A percentile compares a stretch with the other conserved stretches of the same genome.
Conservation (phyloP, 768 basidiomycete genomes). For the Lactarius quietus region DNA sequence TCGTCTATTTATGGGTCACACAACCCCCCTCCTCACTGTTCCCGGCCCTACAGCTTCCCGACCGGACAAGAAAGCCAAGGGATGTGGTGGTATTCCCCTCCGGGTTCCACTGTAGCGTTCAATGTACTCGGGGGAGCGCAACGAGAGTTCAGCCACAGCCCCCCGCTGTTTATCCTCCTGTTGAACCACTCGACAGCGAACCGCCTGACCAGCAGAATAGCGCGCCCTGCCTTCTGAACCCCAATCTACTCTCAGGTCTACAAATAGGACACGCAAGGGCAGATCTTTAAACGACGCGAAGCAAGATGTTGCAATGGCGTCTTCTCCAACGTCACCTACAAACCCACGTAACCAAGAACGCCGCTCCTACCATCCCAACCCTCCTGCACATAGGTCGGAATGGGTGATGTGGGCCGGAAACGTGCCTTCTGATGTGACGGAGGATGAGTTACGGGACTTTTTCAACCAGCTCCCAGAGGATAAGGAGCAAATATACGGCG, state of each 20-base stretch:
- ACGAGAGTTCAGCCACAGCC: conserved; percentile 36
- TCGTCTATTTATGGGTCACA: conserved; percentile 40
- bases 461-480: conserved; percentile 52
- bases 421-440: conserved; percentile 75
- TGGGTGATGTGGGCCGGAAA: conserved; percentile 99
- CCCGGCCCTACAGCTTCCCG: conserved; percentile 30
- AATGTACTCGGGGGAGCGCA: conserved; percentile 31
- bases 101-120: not conserved
- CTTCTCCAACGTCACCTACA: not conserved
- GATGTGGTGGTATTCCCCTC: conserved; percentile 52
- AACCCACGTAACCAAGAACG: conserved; percentile 33
- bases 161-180: conserved; percentile 32
- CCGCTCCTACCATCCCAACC: conserved; percentile 63
- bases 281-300: not conserved
- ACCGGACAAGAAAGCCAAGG: conserved; percentile 42
- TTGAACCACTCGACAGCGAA: not conserved
- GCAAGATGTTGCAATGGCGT: not conserved
- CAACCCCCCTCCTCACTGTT: conserved; percentile 37
- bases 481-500: conserved; percentile 36
- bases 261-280: not conserved
- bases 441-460: conserved; percentile 84
- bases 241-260: not conserved
- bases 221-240: not conserved
- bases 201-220: conserved; percentile 5
- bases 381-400: conserved; percentile 72